phyloP scores from a whole-genome alignment of 2,329 filamentous ascomycete genomes.

The Furcasterigmium furcatum region DNA sequence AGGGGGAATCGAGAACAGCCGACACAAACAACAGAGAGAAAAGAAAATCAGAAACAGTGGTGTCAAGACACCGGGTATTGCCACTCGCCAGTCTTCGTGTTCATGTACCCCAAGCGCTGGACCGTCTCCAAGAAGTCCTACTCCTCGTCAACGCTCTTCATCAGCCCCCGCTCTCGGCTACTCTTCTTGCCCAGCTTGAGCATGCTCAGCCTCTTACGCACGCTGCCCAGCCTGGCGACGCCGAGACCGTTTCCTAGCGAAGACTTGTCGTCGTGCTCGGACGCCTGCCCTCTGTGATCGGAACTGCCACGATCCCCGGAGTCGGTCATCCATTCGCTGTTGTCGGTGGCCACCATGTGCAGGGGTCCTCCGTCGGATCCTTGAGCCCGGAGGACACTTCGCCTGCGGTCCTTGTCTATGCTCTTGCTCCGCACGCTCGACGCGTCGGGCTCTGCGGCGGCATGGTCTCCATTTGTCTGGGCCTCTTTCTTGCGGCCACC shows the following conservation, averaged over 20 bases:
- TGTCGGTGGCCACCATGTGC: conserved; percentile 7
- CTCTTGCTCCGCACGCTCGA: conserved; percentile 18
- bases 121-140: conserved; percentile 25
- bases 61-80: conserved; percentile 12
- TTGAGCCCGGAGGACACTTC: conserved; percentile 42
- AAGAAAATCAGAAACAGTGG: conserved; percentile 3
- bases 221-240: conserved; percentile 53
- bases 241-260: conserved; percentile 17
- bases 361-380: conserved; percentile 20
- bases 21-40: conserved; percentile 1
- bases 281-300: conserved; percentile 12
- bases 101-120: conserved; percentile 12
- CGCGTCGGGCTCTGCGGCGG: conserved; percentile 24
- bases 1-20: background rate
- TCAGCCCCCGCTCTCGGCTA: conserved; percentile 49
- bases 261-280: conserved; percentile 21
- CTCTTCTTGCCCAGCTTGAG: conserved; percentile 71
- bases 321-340: conserved; percentile 26
- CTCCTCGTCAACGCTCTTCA: conserved; percentile 56
- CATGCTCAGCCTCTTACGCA: conserved; percentile 76
- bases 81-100: conserved; percentile 13
- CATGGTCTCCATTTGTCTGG: conserved; percentile 23
- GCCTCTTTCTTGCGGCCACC: conserved; percentile 47
- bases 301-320: conserved; percentile 20
- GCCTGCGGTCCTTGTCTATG: conserved; percentile 27